Base-by-base conservation (phyloP, 2,329 filamentous ascomycete species). In the Ramularia endophylla region DNA sequence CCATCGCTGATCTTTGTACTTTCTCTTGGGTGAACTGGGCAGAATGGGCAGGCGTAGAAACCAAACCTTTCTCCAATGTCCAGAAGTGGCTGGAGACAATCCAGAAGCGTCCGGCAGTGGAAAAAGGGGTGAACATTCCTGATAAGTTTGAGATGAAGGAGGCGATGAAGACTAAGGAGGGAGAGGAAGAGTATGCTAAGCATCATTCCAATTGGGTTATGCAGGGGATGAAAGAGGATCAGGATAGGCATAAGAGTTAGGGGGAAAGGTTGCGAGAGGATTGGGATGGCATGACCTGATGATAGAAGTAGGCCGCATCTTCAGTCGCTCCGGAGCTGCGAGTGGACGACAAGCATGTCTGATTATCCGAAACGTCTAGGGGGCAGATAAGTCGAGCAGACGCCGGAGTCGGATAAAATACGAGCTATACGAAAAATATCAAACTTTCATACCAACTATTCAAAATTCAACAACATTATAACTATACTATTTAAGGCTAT, bases 11-110 rank as follows among this genome's bases (percentile, higher is more conserved):
- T 47, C 63, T 72, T 32, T 65, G 67, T 8, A 67, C 57, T 44
- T 73, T 65, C 44, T 53, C 58, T 3, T 74, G 71, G 71, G 60
- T 71, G 44, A 66, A 67, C 38, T 66, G 63, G 63, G 62, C 58
- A 7, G 63, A 63, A 32, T 67, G 63, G 63, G 61, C 63, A 6
- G 63, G 62, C 5, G 49, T 67, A 11, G 12, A 31, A 16, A 42
- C 56, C 18, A 51, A 56, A 15, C 33, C 38, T 4, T 67, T 65
- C 39, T 46, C 53, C 7, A 49, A 47, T 17, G 17, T 65, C 31
- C 37, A 52, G 46, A 50, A 44, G 36, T 65, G 63, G 63, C 33
- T 61, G 44, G 52, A 58, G 25, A 42, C 36, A 9, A 65, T 66
- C 48, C 57, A 61, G 43, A 31, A 48, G 30, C 46, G 63, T 19